phyloP scores from a whole-genome alignment of 1,284 basidiomycete genomes.

The Marasmius fiardii region DNA sequence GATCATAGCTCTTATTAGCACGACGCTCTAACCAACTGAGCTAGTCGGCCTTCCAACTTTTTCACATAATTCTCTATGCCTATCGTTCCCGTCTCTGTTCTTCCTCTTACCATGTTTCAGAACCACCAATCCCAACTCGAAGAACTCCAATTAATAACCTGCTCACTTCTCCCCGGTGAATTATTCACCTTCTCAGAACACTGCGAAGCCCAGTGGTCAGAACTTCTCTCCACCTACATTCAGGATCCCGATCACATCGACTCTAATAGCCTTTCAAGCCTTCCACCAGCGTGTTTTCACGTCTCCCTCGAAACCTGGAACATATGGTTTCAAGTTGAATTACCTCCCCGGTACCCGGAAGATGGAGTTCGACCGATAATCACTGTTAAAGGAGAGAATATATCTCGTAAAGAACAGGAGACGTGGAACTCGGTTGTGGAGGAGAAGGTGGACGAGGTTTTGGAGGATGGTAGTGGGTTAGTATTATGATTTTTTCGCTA shows the following conservation, averaged over 20 bases:
- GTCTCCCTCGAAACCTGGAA: constrained; percentile 30
- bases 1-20: too few relatives aligned
- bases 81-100: too few relatives aligned
- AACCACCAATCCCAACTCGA: constrained; percentile 29
- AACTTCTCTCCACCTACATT: constrained; percentile 15
- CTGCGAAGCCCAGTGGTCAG: constrained; percentile 32
- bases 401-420: constrained; percentile 47
- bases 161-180: constrained; percentile 62
- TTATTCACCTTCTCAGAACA: constrained; percentile 40
- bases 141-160: constrained; percentile 51
- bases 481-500: constrained; percentile 19
- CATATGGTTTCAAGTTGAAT: constrained; percentile 40
- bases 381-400: constrained; percentile 42
- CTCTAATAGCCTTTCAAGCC: not conserved
- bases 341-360: constrained; percentile 21
- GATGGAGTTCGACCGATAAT: constrained; percentile 19
- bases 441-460: constrained; percentile 38
- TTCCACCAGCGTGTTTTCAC: constrained; percentile 31
- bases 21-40: not conserved
- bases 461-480: constrained; percentile 40
- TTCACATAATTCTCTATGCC: too few relatives aligned
- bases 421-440: constrained; percentile 44
- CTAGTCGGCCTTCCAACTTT: not conserved
- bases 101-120: too few relatives aligned
- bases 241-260: constrained; percentile 23